Evolutionary conservation across 176 grass and related monocot genomes (phyloP).

Genomic region (Oryza australiensis): DNA sequence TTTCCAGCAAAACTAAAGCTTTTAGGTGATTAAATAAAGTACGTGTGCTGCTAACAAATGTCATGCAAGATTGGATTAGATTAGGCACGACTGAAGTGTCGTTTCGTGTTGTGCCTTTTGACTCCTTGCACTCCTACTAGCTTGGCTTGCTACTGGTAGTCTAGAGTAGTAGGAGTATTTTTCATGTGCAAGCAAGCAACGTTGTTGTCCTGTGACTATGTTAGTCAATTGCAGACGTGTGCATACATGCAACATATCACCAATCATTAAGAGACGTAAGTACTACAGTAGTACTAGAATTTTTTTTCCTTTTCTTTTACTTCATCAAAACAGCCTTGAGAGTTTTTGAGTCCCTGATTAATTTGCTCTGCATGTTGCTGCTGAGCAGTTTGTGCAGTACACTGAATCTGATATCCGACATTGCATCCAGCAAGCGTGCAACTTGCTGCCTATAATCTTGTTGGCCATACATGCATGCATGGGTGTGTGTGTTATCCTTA

Average conservation of each 20-base stretch:
- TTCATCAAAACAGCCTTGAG: neutral
- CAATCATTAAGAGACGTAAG: neutral
- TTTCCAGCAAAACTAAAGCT: constrained; percentile 32
- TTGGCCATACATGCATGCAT: too few relatives aligned
- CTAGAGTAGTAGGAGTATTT: neutral
- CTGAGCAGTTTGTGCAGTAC: neutral
- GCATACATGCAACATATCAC: neutral
- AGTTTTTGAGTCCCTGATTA: neutral
- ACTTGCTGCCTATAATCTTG: neutral
- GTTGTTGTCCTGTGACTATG: constrained; percentile 13
- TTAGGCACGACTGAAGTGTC: constrained; percentile 36
- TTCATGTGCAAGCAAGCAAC: constrained; percentile 3
- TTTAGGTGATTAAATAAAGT: neutral
- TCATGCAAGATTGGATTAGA: neutral
- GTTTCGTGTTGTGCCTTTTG: constrained; percentile 43
- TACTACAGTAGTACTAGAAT: neutral
- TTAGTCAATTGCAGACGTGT: constrained; percentile 11
- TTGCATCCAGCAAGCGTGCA: neutral
- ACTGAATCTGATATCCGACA: neutral
- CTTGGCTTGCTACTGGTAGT: neutral
- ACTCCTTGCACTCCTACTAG: neutral
- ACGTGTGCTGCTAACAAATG: neutral
- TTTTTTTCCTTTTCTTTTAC: neutral
- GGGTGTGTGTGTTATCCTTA: neutral
- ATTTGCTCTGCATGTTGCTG: neutral